A percentile compares a stretch with the other conserved stretches of the same genome.
Conservation (phyloP, 2,329 filamentous ascomycete species). For the Proliferodiscus dingleyae region DNA sequence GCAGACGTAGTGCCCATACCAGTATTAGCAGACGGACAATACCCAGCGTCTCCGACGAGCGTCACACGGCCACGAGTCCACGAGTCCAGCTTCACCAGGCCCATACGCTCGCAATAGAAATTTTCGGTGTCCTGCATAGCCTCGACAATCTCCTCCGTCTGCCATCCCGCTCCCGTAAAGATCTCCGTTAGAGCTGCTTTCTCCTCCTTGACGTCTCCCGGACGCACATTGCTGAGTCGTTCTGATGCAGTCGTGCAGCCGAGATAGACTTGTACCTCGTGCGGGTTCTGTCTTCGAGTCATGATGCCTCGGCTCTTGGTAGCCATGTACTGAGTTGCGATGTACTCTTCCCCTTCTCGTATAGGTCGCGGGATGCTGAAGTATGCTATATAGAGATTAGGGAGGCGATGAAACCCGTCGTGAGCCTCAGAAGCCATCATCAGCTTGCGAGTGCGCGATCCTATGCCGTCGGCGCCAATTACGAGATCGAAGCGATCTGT, state of each 20-base stretch:
- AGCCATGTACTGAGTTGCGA: constrained; percentile 35
- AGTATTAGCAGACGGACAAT: constrained; percentile 42
- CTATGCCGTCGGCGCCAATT: constrained; percentile 50
- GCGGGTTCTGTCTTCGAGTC: constrained; percentile 36
- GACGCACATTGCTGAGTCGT: constrained; percentile 26
- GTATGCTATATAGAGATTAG: constrained; percentile 31
- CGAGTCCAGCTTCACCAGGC: constrained; percentile 38
- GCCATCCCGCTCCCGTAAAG: constrained; percentile 41
- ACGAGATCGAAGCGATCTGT: constrained; percentile 40
- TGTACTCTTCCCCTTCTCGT: constrained; percentile 31
- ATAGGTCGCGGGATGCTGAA: constrained; percentile 33
- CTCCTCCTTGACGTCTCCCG: constrained; percentile 31
- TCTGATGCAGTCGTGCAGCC: constrained; percentile 25
- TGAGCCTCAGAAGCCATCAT: constrained; percentile 30
- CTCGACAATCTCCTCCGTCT: constrained; percentile 37
- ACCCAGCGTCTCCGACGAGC: constrained; percentile 50
- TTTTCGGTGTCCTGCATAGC: constrained; percentile 35
- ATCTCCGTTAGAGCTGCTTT: constrained; percentile 37
- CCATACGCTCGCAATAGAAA: constrained; percentile 42
- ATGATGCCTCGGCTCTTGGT: constrained; percentile 36
- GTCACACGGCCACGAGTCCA: constrained; percentile 43
- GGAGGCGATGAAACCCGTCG: constrained; percentile 21
- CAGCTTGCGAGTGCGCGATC: constrained; percentile 42
- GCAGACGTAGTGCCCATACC: constrained; percentile 47
- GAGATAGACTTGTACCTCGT: constrained; percentile 37